These are phyloP conservation scores for Mytilinidion resinicola DNA, from an alignment of 495 filamentous ascomycete species.

Conservation along the genomic window DNA sequence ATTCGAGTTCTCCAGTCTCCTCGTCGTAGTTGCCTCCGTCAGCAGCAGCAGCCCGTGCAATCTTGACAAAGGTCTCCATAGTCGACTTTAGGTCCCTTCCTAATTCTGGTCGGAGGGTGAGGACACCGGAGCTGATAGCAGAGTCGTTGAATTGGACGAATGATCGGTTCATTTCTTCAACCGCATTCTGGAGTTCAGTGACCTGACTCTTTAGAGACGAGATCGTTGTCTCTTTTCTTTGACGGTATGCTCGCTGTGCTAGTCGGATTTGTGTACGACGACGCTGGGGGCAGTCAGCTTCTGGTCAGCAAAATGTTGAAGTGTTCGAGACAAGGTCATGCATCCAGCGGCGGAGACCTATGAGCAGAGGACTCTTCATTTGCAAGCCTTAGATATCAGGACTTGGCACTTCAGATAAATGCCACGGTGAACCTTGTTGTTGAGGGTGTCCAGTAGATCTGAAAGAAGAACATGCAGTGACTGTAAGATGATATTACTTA, in stretches of 20 bases:
- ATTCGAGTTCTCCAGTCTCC: slow-evolving; percentile 9
- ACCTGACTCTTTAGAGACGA: slow-evolving; percentile 64
- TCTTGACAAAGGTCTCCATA: slow-evolving; percentile 43
- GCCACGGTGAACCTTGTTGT: neutral
- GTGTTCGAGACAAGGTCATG: neutral
- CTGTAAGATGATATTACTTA: slow-evolving; percentile 24
- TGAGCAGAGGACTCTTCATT: too few species aligned
- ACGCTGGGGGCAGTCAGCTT: slow-evolving; percentile 45
- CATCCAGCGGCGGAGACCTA: too few species aligned
- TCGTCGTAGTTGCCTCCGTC: slow-evolving; percentile 34
- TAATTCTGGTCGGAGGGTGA: slow-evolving; percentile 35
- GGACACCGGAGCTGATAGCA: slow-evolving; percentile 45
- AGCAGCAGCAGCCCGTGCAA: slow-evolving; percentile 37
- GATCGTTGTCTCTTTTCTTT: slow-evolving; percentile 77
- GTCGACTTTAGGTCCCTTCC: slow-evolving; percentile 41
- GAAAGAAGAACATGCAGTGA: neutral
- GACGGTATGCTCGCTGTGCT: slow-evolving; percentile 77
- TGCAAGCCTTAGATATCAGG: too few species aligned
- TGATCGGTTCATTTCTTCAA: slow-evolving; percentile 67
- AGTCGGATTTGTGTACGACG: slow-evolving; percentile 82
- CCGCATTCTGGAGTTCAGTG: slow-evolving; percentile 54
- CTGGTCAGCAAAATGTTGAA: slow-evolving; percentile 1
- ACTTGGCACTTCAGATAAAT: neutral
- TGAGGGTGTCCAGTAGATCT: neutral
- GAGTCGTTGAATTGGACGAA: slow-evolving; percentile 65